Conservation (phyloP, 1,284 basidiomycete species). For the Ganoderma lingzhi region DNA sequence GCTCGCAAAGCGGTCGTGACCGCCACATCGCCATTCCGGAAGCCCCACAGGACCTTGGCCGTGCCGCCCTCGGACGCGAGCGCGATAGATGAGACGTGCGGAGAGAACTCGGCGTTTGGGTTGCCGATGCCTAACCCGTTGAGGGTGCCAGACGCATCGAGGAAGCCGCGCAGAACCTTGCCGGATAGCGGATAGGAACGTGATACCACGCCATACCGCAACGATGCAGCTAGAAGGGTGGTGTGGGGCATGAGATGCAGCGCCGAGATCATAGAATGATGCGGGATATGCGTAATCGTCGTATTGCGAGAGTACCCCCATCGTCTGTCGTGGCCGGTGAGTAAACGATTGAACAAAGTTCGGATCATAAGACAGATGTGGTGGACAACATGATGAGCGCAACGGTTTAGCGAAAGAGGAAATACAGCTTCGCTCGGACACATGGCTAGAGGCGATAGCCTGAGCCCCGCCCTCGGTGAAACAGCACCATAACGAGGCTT, state of each 20-base stretch:
- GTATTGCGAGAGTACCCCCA: slow-evolving; percentile 75
- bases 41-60: slow-evolving; percentile 81
- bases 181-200: slow-evolving; percentile 80
- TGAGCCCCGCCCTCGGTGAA: neutral
- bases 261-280: slow-evolving; percentile 59
- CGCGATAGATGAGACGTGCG: slow-evolving; percentile 67
- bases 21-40: slow-evolving; percentile 72
- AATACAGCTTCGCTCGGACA: neutral
- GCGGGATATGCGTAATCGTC: slow-evolving; percentile 68
- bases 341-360: neutral
- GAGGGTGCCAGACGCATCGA: slow-evolving; percentile 69
- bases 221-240: slow-evolving; percentile 69
- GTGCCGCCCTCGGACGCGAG: slow-evolving; percentile 72
- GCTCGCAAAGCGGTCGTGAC: slow-evolving; percentile 64
- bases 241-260: slow-evolving; percentile 66
- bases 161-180: slow-evolving; percentile 74
- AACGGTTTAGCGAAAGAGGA: neutral
- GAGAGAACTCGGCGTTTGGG: slow-evolving; percentile 80
- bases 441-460: neutral
- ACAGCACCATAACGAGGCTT: neutral
- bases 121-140: slow-evolving; percentile 75
- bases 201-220: slow-evolving; percentile 77
- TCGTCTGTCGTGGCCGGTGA: slow-evolving; percentile 53
- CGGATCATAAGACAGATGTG: neutral
- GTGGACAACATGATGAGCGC: neutral